Evolutionary conservation across 345 rosid species (phyloP), one percentile per base, ranked within the genome.

Genomic region (Hypericum androsaemum): DNA sequence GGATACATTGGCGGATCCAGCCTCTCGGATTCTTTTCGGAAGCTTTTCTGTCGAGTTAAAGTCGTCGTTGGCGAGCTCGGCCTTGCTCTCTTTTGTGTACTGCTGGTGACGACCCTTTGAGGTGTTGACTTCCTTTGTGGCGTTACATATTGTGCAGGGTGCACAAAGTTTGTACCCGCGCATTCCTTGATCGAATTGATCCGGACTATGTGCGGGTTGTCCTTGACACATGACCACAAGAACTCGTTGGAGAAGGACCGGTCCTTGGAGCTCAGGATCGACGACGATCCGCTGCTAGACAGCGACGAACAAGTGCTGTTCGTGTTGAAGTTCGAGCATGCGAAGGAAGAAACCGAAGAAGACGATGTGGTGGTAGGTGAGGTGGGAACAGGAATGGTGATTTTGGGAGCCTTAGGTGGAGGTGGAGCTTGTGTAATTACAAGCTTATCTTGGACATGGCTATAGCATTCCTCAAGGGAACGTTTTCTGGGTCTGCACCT

Each of bases 191-290:
- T 73, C 0, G 87, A 85, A 61, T 68, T 74, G 61, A 82, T 73
- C n/a, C 73, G 77, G 56, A 70, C 57, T 13, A 82, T 58, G 40
- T 86, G 95, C 5, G 90, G 86, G 56, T 89, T 84, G 52, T 84
- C 94, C 73, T 77, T 79, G 15, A 77, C 60, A 59, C 96, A 86
- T 5, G 96, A 76, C 70, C 78, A 74, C 66, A 89, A 69, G 59
- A 82, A 86, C 65, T 86, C 94, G 13, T 84, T 84, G 39, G 95
- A 84, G 64, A 89, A 89, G 12, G 90, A 80, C 22, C 94, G 56
- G 6, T 82, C 94, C 50, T 77, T 89, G 0, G 79, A 69, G 64
- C 51, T 77, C 41, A 66, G 58, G 58, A 64, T 50, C 6, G 81
- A 69, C 32, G 89, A 72, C 0, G 32, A 22, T 22, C 32, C 32